phyloP scores from a whole-genome alignment of 805 yeast species.

The Lachancea dasiensis region DNA sequence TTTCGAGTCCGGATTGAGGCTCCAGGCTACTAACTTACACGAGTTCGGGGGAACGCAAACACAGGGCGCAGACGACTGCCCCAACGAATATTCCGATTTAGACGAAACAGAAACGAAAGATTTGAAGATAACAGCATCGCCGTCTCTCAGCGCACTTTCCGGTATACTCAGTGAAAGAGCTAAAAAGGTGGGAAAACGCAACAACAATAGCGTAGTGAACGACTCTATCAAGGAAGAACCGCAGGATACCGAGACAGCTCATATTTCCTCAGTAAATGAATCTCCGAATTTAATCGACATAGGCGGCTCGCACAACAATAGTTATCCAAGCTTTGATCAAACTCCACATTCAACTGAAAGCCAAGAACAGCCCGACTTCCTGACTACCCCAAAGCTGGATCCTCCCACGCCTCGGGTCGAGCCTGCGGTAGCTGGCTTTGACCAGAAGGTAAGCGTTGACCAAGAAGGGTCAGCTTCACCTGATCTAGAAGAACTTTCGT shows the following conservation, averaged over 20 bases:
- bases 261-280: constrained; percentile 8
- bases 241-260: too few species aligned
- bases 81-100: constrained; percentile 1
- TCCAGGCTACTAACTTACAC: not conserved
- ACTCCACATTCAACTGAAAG: not conserved
- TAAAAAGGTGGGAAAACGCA: constrained; percentile 25
- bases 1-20: constrained; percentile 3
- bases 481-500: not conserved
- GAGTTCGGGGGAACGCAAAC: not conserved
- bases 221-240: constrained; percentile 18
- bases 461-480: not conserved
- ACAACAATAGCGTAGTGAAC: constrained; percentile 15
- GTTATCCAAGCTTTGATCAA: constrained; percentile 8
- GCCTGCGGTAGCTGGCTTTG: constrained; percentile 2
- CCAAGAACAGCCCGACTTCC: constrained; percentile 27
- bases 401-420: constrained; percentile 19
- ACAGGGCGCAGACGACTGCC: not conserved
- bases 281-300: constrained; percentile 37
- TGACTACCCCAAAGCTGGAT: constrained; percentile 29
- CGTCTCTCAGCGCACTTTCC: constrained; percentile 40
- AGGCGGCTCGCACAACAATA: constrained; percentile 22
- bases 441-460: not conserved
- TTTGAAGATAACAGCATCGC: constrained; percentile 38
- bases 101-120: constrained; percentile 8
- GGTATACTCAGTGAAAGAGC: constrained; percentile 36